Percentiles rank a stretch among this genome's conserved stretches.
These are phyloP conservation scores for Erodium moschatum DNA, from an alignment of 441 rosid genomes.

Conservation along the genomic window DNA sequence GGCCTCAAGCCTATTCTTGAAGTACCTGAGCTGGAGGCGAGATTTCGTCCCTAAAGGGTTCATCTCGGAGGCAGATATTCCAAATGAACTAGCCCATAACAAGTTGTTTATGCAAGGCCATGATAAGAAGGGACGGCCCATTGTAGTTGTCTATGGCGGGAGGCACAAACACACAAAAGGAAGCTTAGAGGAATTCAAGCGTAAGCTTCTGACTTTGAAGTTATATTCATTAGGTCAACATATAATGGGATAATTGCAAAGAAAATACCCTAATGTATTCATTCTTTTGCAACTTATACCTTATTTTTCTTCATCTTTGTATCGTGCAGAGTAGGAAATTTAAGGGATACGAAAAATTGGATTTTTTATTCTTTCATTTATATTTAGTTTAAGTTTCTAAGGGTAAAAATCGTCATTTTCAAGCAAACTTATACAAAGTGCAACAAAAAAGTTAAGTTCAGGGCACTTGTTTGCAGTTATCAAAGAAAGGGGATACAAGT, in stretches of 20 bases:
- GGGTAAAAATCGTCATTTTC: too few species aligned
- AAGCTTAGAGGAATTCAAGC: conserved; percentile 58
- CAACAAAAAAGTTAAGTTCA: too few species aligned
- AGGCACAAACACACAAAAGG: conserved; percentile 58
- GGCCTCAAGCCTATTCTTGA: conserved; percentile 57
- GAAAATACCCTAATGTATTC: too few species aligned
- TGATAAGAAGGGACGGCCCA: conserved; percentile 63
- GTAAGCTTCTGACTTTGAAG: conserved; percentile 23
- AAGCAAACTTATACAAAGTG: too few species aligned
- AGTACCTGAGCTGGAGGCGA: conserved; percentile 61
- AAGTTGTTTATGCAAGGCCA: conserved; percentile 63
- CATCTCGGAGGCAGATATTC: conserved; percentile 44
- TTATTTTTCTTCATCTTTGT: too few species aligned
- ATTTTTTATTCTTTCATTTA: too few species aligned
- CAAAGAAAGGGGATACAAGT: too few species aligned
- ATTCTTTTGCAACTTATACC: too few species aligned
- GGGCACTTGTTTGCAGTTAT: too few species aligned
- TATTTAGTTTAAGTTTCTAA: too few species aligned
- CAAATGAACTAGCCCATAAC: conserved; percentile 51
- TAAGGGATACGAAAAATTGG: too few species aligned
- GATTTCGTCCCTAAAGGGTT: conserved; percentile 45
- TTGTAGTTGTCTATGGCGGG: conserved; percentile 40
- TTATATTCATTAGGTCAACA: background rate
- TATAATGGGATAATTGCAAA: background rate
- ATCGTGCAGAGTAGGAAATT: too few species aligned